Evolutionary conservation across 2,329 filamentous ascomycete species (phyloP).

Genomic region (Phoma herbarum): DNA sequence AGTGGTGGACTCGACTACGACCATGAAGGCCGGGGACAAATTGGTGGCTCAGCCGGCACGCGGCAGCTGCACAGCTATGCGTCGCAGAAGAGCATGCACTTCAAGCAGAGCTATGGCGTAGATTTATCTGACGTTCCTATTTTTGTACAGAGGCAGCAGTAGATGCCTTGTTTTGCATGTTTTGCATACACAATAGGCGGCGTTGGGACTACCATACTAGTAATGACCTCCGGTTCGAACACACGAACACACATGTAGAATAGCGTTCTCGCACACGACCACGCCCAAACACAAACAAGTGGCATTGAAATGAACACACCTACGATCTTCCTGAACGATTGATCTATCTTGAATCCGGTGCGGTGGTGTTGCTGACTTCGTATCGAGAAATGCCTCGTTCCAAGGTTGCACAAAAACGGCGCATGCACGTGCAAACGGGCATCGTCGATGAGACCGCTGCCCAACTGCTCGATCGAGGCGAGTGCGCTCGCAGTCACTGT

Average conservation of each 20-base stretch:
- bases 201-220: slow-evolving; percentile 6
- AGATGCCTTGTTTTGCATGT: background rate
- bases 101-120: slow-evolving; percentile 41
- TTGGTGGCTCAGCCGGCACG: slow-evolving; percentile 51
- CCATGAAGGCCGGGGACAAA: slow-evolving; percentile 44
- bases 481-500: background rate
- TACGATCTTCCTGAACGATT: background rate
- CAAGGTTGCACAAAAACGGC: background rate
- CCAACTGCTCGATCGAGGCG: slow-evolving; percentile 1
- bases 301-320: slow-evolving; percentile 5
- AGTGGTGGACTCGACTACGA: slow-evolving; percentile 49
- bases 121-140: slow-evolving; percentile 47
- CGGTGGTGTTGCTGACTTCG: background rate
- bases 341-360: background rate
- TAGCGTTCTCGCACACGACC: slow-evolving; percentile 9
- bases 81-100: slow-evolving; percentile 43
- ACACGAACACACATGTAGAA: slow-evolving; percentile 3
- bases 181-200: slow-evolving; percentile 4
- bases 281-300: slow-evolving; percentile 1
- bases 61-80: slow-evolving; percentile 42
- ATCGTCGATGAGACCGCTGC: slow-evolving; percentile 7
- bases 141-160: slow-evolving; percentile 31
- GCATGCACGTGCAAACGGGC: slow-evolving; percentile 14
- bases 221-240: slow-evolving; percentile 13
- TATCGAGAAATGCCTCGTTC: slow-evolving; percentile 11